phyloP scores from a whole-genome alignment of 495 filamentous ascomycete genomes.

The Talaromyces trachyspermus region DNA sequence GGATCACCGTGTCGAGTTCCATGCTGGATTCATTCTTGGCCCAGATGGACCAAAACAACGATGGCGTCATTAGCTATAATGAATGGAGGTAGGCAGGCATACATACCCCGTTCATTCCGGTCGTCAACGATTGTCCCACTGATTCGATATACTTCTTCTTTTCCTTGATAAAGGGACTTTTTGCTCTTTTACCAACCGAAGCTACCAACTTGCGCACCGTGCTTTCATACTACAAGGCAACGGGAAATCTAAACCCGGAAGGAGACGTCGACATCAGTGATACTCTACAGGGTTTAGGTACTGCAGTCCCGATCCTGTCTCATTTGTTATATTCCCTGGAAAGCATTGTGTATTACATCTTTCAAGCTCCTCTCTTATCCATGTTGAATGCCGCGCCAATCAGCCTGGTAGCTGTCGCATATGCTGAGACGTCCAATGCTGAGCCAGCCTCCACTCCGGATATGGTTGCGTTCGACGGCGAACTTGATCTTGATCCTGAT shows the following conservation, averaged over 20 bases:
- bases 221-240: conserved; percentile 84
- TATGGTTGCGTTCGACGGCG: conserved; percentile 19
- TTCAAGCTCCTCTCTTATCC: conserved; percentile 22
- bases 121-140: too few species aligned
- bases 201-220: conserved; percentile 72
- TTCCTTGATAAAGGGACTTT: conserved; percentile 64
- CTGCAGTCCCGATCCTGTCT: conserved; percentile 63
- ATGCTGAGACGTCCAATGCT: conserved; percentile 26
- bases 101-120: neutral
- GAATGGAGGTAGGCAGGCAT: conserved; percentile 84
- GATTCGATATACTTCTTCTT: too few species aligned
- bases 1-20: conserved; percentile 67
- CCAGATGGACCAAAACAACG: conserved; percentile 82
- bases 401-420: conserved; percentile 31
- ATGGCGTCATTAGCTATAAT: conserved; percentile 81
- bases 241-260: conserved; percentile 85
- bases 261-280: conserved; percentile 92
- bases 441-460: conserved; percentile 13
- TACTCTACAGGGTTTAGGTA: conserved; percentile 90
- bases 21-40: conserved; percentile 80
- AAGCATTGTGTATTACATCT: conserved; percentile 34
- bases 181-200: conserved; percentile 83
- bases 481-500: conserved; percentile 28
- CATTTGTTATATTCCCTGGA: conserved; percentile 29
- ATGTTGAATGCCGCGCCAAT: conserved; percentile 18